A percentile compares a stretch with the other conserved stretches of the same genome.
Evolutionary conservation across 2,329 filamentous ascomycete genomes (phyloP).

Genomic region (Arthroderma uncinatum): DNA sequence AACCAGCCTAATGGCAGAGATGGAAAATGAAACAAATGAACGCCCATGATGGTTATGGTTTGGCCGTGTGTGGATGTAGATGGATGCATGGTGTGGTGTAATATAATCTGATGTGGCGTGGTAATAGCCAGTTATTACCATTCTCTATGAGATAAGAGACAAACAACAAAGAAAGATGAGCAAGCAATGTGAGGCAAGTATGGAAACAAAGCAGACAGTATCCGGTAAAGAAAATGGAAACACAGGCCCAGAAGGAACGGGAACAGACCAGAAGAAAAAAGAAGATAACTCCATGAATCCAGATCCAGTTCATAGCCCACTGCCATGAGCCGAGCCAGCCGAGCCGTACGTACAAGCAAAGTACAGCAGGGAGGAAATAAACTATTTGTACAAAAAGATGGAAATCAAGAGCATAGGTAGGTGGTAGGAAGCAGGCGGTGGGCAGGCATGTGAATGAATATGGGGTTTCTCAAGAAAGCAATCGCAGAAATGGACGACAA

Average conservation of each 20-base stretch:
- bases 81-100: background rate
- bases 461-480: conserved; percentile 8
- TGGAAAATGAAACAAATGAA: conserved; percentile 11
- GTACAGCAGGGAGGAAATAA: background rate
- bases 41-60: background rate
- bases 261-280: background rate
- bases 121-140: background rate
- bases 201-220: background rate
- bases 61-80: background rate
- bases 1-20: background rate
- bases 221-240: background rate
- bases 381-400: background rate
- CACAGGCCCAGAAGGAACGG: background rate
- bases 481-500: conserved; percentile 1
- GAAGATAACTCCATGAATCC: conserved; percentile 5
- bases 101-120: too few relatives aligned
- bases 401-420: background rate
- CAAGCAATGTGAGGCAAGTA: background rate
- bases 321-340: background rate
- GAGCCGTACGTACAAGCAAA: background rate
- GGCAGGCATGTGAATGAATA: conserved; percentile 7
- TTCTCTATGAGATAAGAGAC: background rate
- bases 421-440: too few relatives aligned
- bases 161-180: background rate
- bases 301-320: conserved; percentile 4